Percentiles rank a stretch among this genome's conserved stretches.
phyloP scores from a whole-genome alignment of 164 flowering plant species.

The Kingdonia uniflora region DNA sequence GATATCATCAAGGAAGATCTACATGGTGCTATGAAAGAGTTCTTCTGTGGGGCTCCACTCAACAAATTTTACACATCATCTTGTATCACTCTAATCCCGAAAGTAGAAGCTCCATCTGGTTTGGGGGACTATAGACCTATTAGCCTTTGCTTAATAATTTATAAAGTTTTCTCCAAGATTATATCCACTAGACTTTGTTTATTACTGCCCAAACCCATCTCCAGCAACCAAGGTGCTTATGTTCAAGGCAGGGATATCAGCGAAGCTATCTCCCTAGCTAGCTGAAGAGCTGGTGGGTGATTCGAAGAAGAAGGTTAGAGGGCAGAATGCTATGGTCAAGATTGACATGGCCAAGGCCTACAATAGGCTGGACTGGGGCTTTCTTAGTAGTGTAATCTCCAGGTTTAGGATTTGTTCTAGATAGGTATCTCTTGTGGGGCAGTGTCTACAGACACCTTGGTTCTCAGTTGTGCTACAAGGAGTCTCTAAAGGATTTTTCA shows the following conservation, averaged over 20 bases:
- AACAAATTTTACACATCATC: background rate
- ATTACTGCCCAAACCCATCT: background rate
- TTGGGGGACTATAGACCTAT: background rate
- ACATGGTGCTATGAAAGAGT: background rate
- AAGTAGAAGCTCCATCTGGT: background rate
- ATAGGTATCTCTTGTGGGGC: too few relatives aligned
- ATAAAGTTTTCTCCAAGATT: background rate
- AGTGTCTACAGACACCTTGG: too few relatives aligned
- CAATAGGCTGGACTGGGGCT: too few relatives aligned
- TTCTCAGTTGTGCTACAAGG: too few relatives aligned
- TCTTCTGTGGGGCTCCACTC: background rate
- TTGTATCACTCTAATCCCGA: background rate
- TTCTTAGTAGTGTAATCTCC: too few relatives aligned
- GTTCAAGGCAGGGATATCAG: background rate
- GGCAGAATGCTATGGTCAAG: too few relatives aligned
- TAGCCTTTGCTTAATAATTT: background rate
- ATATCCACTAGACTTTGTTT: background rate
- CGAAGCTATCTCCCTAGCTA: background rate
- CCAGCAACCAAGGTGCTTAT: background rate
- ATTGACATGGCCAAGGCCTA: too few relatives aligned
- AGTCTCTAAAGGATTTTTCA: too few relatives aligned
- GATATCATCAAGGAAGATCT: background rate
- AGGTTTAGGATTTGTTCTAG: too few relatives aligned
- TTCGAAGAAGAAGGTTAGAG: too few relatives aligned
- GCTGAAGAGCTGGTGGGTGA: background rate